phyloP scores from a whole-genome alignment of 148 eudicot genomes.

The Camellia japonica region DNA sequence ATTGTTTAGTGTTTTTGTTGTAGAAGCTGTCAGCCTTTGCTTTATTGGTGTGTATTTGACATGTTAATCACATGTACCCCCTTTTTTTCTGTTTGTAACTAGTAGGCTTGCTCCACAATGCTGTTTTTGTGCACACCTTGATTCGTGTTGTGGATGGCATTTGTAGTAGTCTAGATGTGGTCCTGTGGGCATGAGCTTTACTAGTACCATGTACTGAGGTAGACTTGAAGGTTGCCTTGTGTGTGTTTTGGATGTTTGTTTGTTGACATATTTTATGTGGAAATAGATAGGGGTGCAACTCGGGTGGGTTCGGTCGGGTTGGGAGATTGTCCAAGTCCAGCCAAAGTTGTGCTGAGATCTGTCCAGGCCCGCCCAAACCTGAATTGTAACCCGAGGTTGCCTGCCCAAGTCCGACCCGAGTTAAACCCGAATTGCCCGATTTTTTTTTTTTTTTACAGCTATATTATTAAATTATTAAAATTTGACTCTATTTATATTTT shows the following conservation, averaged over 20 bases:
- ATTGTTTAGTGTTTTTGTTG: too few relatives aligned
- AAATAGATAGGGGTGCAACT: not conserved
- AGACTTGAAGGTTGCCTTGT: not conserved
- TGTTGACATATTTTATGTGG: not conserved
- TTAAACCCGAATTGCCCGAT: too few relatives aligned
- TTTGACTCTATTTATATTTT: too few relatives aligned
- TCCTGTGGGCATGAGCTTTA: not conserved
- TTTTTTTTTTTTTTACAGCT: too few relatives aligned
- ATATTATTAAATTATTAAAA: too few relatives aligned
- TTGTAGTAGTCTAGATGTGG: not conserved
- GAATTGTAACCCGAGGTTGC: too few relatives aligned
- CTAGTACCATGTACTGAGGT: not conserved
- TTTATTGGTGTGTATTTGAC: slow-evolving; percentile 1
- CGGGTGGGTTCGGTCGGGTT: too few relatives aligned
- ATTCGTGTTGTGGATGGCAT: not conserved
- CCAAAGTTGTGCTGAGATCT: too few relatives aligned
- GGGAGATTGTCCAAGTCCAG: too few relatives aligned
- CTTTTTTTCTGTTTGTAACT: not conserved
- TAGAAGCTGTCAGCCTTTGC: not conserved
- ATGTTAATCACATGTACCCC: slow-evolving; percentile 2
- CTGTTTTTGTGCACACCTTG: not conserved
- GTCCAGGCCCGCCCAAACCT: too few relatives aligned
- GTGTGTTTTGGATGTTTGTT: not conserved
- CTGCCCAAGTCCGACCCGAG: too few relatives aligned
- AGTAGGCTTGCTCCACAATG: not conserved